A percentile compares a stretch with the other conserved stretches of the same genome.
phyloP scores from a whole-genome alignment of 306 rosid genomes.

The Pachyrhizus erosus region DNA sequence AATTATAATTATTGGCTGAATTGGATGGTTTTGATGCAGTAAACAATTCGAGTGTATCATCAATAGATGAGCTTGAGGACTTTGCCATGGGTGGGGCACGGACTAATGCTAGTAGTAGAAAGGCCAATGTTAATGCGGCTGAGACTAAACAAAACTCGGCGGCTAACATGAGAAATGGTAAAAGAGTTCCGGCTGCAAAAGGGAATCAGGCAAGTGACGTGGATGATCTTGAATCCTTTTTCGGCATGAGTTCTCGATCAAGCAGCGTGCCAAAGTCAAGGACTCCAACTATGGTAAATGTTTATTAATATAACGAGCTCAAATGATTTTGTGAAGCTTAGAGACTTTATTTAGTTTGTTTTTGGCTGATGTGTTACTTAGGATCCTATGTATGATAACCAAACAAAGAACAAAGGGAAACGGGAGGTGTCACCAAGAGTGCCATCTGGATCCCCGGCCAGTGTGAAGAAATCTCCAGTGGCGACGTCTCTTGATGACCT shows the following conservation, averaged over 20 bases:
- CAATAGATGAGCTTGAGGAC: conserved; percentile 83
- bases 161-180: conserved; percentile 49
- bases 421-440: conserved; percentile 57
- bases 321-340: conserved; percentile 30
- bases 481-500: conserved; percentile 68
- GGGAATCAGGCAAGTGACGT: conserved; percentile 39
- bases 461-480: conserved; percentile 61
- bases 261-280: conserved; percentile 86
- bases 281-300: conserved; percentile 63
- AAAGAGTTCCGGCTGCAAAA: conserved; percentile 47
- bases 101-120: conserved; percentile 50
- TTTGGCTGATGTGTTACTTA: conserved; percentile 44
- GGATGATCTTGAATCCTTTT: conserved; percentile 81
- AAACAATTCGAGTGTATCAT: conserved; percentile 54
- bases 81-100: conserved; percentile 68
- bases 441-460: conserved; percentile 56
- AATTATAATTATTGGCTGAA: conserved; percentile 28
- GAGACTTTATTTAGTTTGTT: conserved; percentile 44
- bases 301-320: conserved; percentile 25
- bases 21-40: conserved; percentile 51
- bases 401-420: conserved; percentile 52
- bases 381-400: conserved; percentile 68
- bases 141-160: conserved; percentile 45
- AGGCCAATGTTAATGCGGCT: conserved; percentile 39
- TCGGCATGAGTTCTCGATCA: conserved; percentile 65